Base-by-base conservation (phyloP, 2,329 filamentous ascomycete genomes). In the Phialophora verrucosa region DNA sequence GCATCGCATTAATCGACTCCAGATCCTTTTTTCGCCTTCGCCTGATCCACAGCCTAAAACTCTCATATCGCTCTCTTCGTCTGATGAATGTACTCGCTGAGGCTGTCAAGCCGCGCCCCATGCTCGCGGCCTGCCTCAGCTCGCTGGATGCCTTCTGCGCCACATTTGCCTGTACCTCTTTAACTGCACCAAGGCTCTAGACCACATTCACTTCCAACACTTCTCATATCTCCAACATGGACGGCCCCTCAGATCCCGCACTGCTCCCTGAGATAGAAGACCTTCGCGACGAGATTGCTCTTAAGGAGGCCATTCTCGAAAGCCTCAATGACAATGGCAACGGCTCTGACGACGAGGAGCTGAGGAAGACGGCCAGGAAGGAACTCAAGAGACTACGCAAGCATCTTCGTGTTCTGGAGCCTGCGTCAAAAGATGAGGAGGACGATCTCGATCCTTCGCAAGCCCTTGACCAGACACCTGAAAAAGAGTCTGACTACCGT, bases 281-380 rank as follows among this genome's bases (percentile, higher is more conserved):
- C 31, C 51, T 71, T 54, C 62, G 50, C 42, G 68, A 71, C 49
- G 68, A 71, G 10, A 70, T 71, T 60, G 68, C 62, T 51, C 53
- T 71, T 62, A 65, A 70, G 12, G 49, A 61, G 23, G 66, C 62
- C 20, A 58, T 71, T 60, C 66, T 70, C 20, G 62, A 62, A 23
- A 69, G 66, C 59, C 59, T 71, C 17, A 20, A 57, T 32, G 63
- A 68, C 17, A 29, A 59, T 29, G 59, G 57, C 11, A 29, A 59
- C 27, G 64, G 64, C 29, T 38, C 47, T 11, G 70, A 70, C 6
- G 59, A 56, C 10, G 62, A 70, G 35, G 62, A 64, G 17, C 20
- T 44, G 29, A 63, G 58, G 49, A 50, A 51, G 23, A 56, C 59
- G 14, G 61, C 60, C 38, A 50, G 56, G 38, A 49, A 53, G n/a